Percentiles rank a stretch among this genome's conserved stretches.
phyloP scores from a whole-genome alignment of 176 grass and related monocot species.

The Pontederia crassipes region DNA sequence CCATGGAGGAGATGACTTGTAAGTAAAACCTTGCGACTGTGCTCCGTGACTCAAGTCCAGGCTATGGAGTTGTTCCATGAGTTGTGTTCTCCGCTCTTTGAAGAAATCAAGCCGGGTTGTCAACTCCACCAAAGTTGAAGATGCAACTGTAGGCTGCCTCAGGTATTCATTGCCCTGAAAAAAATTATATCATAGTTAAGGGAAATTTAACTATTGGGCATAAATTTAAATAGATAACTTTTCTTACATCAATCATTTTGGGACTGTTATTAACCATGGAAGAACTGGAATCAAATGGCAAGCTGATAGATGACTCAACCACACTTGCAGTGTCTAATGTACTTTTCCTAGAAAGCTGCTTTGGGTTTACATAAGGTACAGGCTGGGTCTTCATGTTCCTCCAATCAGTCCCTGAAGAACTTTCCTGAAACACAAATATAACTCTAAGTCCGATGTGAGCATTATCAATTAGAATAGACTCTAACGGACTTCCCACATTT shows the following conservation, averaged over 20 bases:
- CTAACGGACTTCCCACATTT: too few relatives aligned
- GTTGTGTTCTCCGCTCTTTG: slow-evolving; percentile 80
- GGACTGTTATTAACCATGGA: slow-evolving; percentile 35
- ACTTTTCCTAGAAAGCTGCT: slow-evolving; percentile 59
- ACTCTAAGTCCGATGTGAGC: neutral
- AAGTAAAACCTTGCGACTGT: slow-evolving; percentile 40
- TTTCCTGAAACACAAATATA: slow-evolving; percentile 32
- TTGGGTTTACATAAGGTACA: slow-evolving; percentile 54
- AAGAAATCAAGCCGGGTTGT: slow-evolving; percentile 95
- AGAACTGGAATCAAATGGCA: slow-evolving; percentile 21
- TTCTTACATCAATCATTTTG: slow-evolving; percentile 47
- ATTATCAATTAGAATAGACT: neutral
- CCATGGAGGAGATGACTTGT: slow-evolving; percentile 76
- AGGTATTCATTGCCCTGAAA: slow-evolving; percentile 41
- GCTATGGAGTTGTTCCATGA: slow-evolving; percentile 97
- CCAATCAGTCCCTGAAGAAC: slow-evolving; percentile 49
- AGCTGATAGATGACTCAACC: slow-evolving; percentile 53
- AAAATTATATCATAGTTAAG: neutral
- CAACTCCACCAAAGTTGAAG: slow-evolving; percentile 85
- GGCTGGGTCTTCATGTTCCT: slow-evolving; percentile 70
- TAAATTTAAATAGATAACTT: neutral
- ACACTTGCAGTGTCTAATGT: slow-evolving; percentile 43
- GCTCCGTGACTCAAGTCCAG: slow-evolving; percentile 80
- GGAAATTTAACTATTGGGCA: neutral
- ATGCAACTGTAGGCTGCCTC: slow-evolving; percentile 47